Percentiles rank a stretch among this genome's conserved stretches.
These are phyloP conservation scores for Phytophthora cryptogea DNA, from an alignment of 352 stramenopile genomes.

Conservation along the genomic window DNA sequence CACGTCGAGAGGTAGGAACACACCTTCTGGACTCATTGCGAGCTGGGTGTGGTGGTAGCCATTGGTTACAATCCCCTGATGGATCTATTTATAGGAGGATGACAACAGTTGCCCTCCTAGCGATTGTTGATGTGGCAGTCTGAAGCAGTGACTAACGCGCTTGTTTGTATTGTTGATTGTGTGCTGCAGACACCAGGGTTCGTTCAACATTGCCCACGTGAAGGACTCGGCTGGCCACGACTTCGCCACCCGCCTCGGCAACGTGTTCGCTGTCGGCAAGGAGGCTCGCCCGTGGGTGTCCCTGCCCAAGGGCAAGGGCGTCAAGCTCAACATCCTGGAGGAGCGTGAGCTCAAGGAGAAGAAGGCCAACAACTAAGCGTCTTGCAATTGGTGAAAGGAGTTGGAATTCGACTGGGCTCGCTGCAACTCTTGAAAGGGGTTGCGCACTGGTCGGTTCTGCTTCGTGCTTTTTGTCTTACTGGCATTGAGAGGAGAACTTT, in stretches of 20 bases:
- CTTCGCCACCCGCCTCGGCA: slow-evolving; percentile 97
- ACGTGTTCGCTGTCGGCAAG: slow-evolving; percentile 98
- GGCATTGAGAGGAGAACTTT: slow-evolving; percentile 42
- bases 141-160: slow-evolving; percentile 19
- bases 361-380: slow-evolving; percentile 68
- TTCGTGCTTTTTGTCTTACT: slow-evolving; percentile 10
- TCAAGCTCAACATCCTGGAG: slow-evolving; percentile 99
- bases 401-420: slow-evolving; percentile 13
- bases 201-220: slow-evolving; percentile 99
- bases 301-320: slow-evolving; percentile 98
- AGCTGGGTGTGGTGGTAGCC: slow-evolving; percentile 86
- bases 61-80: slow-evolving; percentile 13
- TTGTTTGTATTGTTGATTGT: slow-evolving; percentile 29
- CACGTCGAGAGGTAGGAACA: slow-evolving; percentile 96
- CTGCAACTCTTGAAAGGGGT: slow-evolving; percentile 15
- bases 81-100: slow-evolving; percentile 10
- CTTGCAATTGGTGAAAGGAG: slow-evolving; percentile 11
- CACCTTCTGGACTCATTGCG: slow-evolving; percentile 87
- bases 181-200: slow-evolving; percentile 94
- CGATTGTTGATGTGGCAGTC: slow-evolving; percentile 3
- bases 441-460: slow-evolving; percentile 11
- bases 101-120: neutral
- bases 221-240: slow-evolving; percentile 97
- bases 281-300: slow-evolving; percentile 92
- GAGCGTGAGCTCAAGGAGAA: slow-evolving; percentile 88